Conservation (phyloP, 306 rosid genomes). For the Ormosia emarginata region DNA sequence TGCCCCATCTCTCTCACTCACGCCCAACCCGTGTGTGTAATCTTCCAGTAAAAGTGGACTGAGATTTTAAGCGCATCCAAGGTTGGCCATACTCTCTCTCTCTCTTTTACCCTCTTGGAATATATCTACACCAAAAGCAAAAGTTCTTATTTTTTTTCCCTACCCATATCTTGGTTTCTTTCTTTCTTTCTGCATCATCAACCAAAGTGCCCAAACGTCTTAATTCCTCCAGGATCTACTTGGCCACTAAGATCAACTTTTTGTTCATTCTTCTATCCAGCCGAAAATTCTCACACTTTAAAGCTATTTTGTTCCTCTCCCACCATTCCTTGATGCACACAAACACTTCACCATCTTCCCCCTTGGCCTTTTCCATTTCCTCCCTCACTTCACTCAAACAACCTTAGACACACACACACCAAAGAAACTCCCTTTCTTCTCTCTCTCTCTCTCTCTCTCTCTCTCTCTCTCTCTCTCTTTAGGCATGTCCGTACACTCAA, state of each 20-base stretch:
- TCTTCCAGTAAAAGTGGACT: conserved; percentile 26
- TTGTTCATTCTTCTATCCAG: not conserved
- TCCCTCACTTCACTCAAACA: not conserved
- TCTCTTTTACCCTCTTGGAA: not conserved
- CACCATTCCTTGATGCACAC: conserved; percentile 7
- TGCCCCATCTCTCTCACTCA: not conserved
- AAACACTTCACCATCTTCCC: not conserved
- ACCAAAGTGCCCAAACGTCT: conserved; percentile 22
- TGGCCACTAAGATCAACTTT: conserved; percentile 16
- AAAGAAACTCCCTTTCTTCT: not conserved
- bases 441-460: not conserved
- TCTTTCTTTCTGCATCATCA: conserved; percentile 12
- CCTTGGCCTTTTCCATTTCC: not conserved
- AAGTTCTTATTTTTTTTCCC: conserved; percentile 9
- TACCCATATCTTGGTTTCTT: not conserved
- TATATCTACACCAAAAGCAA: conserved; percentile 23
- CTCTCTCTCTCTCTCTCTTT: not conserved
- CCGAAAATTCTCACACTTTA: not conserved
- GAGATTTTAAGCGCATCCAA: conserved; percentile 11
- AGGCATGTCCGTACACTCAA: conserved; percentile 29
- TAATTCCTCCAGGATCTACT: conserved; percentile 20
- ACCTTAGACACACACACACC: not conserved
- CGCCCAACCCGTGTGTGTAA: not conserved
- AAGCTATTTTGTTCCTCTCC: not conserved
- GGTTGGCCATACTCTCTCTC: conserved; percentile 14